Evolutionary conservation across 208 protist species (phyloP), one percentile per base, ranked within the genome.

Genomic region (Leishmania major): DNA sequence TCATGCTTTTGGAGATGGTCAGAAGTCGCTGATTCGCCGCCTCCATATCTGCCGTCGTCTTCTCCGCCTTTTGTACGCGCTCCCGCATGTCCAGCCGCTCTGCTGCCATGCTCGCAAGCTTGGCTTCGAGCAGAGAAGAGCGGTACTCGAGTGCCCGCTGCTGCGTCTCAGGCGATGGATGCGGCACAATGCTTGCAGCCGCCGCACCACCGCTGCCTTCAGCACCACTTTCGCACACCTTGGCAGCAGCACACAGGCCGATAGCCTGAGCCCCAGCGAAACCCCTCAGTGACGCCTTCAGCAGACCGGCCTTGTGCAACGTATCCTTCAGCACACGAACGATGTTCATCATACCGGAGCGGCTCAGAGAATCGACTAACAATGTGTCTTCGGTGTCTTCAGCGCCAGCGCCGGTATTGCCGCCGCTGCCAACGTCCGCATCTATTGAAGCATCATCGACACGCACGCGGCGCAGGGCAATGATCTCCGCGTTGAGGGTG

Each of bases 21-120:
- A 92, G 71, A 10, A 91, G 79, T 19, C 89, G 87, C 72, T 87
- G 80, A n/a, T 89, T 88, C 6, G 78, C 55, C 31, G 73, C 75
- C 70, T 85, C 83, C 66, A 75, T 75, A 37, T 91, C 84, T 7
- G 35, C 62, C 1, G 75, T 49, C 17, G 40, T 73, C 31, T 76
- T 84, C 69, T 85, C 81, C 35, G 76, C 69, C 49, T 11, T 70
- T 71, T 87, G 79, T 71, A 88, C 47, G 6, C 81, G 85, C 43
- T 82, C 74, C 11, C 13, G 57, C 75, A 87, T 69, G 35, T 70
- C 81, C 75, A 86, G 83, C 35, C 80, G 81, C 76, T 89, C 81
- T 19, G 53, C 79, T 11, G 55, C 31, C 43, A 83, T 59, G 67
- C 77, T 71, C 31, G 80, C 79, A 10, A 93, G 62, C 82, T 82